Evolutionary conservation across 352 stramenopile genomes (phyloP), one percentile per base, ranked within the genome.

Genomic region (Phytophthora pistaciae): DNA sequence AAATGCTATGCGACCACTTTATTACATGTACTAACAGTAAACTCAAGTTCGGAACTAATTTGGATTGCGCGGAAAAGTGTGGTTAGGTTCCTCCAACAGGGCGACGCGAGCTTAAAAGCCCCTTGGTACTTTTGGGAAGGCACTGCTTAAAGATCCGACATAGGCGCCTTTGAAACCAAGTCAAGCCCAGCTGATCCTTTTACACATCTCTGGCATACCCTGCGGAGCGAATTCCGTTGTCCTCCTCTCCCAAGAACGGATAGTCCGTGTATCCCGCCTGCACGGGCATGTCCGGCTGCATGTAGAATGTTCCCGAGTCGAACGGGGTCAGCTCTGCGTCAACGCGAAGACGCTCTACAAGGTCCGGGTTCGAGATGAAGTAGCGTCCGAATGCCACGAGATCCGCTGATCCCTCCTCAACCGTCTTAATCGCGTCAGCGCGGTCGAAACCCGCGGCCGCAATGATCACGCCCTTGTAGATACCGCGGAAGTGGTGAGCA

Each of bases 331-430:
- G 52, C 25, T 66, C 60, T 13, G 69, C 54, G 46, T 61, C 56
- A 31, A 75, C 36, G 36, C 71, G 49, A 18, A 87, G 59, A 14
- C 78, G 68, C 27, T 76, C 42, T 10, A 83, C 73, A 29, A 88
- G 62, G 49, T 87, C 79, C 27, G 80, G 80, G 62, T 84, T 88
- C 16, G 78, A 77, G 49, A 88, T 86, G 67, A 83, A 88, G 59
- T 76, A 67, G 11, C 79, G 75, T 4, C 80, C 78, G 52, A 79
- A 87, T 14, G 75, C 78, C 11, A 88, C 69, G 38, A 74, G 64
- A 42, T 88, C 78, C 27, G 64, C 70, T 4, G 63, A 21, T 3
- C 75, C 77, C 4, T 75, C 60, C 21, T 73, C 62, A 13, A 88
- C 56, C 10, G 66, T 64, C n/a, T 66, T 31, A 1, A 62, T 56